These are phyloP conservation scores for Vaccinium myrtillus DNA, from an alignment of 148 eudicot genomes.

Conservation along the genomic window DNA sequence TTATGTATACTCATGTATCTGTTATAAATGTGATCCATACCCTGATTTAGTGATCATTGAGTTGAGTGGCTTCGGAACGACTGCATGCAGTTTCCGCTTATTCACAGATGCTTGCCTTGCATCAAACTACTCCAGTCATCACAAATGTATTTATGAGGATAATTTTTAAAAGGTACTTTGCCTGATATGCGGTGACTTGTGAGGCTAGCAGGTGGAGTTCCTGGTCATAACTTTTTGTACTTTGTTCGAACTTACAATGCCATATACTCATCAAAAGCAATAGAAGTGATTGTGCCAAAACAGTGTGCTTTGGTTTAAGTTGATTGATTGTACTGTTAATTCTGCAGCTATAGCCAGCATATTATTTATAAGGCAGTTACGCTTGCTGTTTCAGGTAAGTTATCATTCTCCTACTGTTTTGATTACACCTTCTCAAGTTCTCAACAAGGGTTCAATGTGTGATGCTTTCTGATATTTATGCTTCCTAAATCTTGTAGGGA, in stretches of 20 bases:
- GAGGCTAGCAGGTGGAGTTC: not conserved
- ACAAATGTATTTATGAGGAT: not conserved
- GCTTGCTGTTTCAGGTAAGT: constrained; percentile 54
- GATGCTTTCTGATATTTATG: constrained; percentile 14
- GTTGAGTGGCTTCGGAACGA: not conserved
- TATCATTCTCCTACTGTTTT: constrained; percentile 5
- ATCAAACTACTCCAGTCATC: not conserved
- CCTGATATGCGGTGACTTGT: not conserved
- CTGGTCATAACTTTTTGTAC: not conserved
- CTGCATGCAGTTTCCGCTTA: not conserved
- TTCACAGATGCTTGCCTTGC: not conserved
- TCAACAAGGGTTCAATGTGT: not conserved
- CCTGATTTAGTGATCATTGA: not conserved
- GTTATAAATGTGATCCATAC: not conserved
- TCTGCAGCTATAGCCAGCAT: constrained; percentile 80
- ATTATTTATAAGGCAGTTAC: constrained; percentile 58
- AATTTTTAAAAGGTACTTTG: constrained; percentile 2
- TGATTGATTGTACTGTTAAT: constrained; percentile 13
- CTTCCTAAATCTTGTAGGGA: constrained; percentile 42
- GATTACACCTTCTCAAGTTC: not conserved
- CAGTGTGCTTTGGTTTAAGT: not conserved
- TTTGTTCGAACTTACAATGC: not conserved
- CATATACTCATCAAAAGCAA: not conserved
- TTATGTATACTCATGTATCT: not conserved
- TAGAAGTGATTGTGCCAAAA: not conserved